Evolutionary conservation across 2,329 filamentous ascomycete species (phyloP), one percentile per base, ranked within the genome.

Genomic region (Colletotrichum kahawae): DNA sequence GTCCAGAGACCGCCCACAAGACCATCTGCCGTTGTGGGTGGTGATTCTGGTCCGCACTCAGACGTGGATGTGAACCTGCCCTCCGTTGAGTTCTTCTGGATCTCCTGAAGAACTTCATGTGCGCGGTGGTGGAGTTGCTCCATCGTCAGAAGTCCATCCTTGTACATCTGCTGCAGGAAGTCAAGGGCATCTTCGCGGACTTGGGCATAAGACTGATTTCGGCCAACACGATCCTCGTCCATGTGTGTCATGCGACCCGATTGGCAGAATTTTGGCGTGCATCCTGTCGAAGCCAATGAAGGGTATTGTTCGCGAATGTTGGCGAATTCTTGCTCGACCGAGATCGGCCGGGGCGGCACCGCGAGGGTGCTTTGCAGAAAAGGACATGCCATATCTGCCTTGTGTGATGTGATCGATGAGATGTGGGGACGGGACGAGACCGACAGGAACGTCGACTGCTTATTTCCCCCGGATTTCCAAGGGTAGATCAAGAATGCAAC

Each of bases 181-280:
- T 75, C 69, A 34, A 75, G 72, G 7, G 72, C 72, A 59, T 75
- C 72, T 21, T 75, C 72, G 72, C 72, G 72, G 69, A 75, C 69
- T 62, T 75, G 72, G 34, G 72, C 34, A 24, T 75, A 75, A 18
- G 69, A 72, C 72, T 75, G 72, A 13, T 75, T 75, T 21, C 70
- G 56, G 34, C 72, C 72, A 16, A 75, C 72, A 18, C 72, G 72
- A 31, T 75, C 72, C n/a, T 75, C 72, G 63, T 75, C 72, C 63
- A 64, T 38, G n/a, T 75, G 72, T 21, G 63, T 75, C 72, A 75
- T 75, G 33, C 72, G 62, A 10, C 72, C 72, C 5, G 72, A 75
- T 34, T 75, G 72, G n/a, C 72, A 75, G 16, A 75, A 75, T 34
- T 48, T 72, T 9, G 54, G n/a, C 4, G 72, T 72, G 63, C 72